A percentile compares a stretch with the other conserved stretches of the same genome.
phyloP scores from a whole-genome alignment of 208 protist species.

The Trypanosoma grayi region DNA sequence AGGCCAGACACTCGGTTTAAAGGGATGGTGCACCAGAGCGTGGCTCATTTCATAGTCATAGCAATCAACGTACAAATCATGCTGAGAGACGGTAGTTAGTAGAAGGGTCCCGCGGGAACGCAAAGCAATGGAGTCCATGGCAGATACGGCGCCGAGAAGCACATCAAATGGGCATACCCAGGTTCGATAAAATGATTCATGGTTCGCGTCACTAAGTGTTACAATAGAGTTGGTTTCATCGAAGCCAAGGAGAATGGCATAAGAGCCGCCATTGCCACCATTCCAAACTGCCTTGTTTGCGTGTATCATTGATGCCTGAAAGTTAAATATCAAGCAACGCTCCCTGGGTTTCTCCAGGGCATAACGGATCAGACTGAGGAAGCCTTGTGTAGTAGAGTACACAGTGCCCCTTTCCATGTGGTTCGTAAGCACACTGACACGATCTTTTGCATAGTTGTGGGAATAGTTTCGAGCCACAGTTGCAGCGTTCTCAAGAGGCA shows the following conservation, averaged over 20 bases:
- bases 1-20: slow-evolving; percentile 83
- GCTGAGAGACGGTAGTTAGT: slow-evolving; percentile 46
- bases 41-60: slow-evolving; percentile 83
- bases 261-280: slow-evolving; percentile 72
- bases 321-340: slow-evolving; percentile 78
- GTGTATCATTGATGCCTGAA: slow-evolving; percentile 50
- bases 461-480: slow-evolving; percentile 78
- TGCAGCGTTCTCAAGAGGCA: slow-evolving; percentile 70
- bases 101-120: slow-evolving; percentile 73
- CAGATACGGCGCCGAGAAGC: slow-evolving; percentile 60
- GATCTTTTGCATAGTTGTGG: slow-evolving; percentile 70
- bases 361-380: slow-evolving; percentile 48
- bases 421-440: slow-evolving; percentile 43
- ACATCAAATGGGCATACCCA: slow-evolving; percentile 63
- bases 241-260: slow-evolving; percentile 79
- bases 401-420: slow-evolving; percentile 59
- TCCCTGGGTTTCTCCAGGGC: slow-evolving; percentile 39
- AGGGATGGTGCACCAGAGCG: slow-evolving; percentile 84
- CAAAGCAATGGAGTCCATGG: slow-evolving; percentile 47
- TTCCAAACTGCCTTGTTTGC: slow-evolving; percentile 67
- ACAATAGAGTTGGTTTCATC: slow-evolving; percentile 54
- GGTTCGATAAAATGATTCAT: slow-evolving; percentile 67
- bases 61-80: slow-evolving; percentile 60
- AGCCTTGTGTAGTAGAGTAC: slow-evolving; percentile 37
- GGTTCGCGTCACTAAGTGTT: slow-evolving; percentile 63